phyloP scores from a whole-genome alignment of 2,329 filamentous ascomycete species.

The Aspergillus vadensis region DNA sequence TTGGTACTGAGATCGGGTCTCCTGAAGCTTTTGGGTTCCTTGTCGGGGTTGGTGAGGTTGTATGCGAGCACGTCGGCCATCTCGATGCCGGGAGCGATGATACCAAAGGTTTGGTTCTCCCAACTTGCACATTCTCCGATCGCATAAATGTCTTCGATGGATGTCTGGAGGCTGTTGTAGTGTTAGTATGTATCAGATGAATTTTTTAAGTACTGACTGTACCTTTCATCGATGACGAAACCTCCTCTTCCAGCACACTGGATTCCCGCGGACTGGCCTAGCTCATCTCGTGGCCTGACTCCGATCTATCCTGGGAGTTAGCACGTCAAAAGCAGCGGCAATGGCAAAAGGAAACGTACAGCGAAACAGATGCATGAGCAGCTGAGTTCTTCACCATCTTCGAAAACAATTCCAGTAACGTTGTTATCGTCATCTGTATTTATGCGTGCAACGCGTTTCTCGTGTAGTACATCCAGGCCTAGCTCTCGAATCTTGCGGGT shows the following conservation, averaged over 20 bases:
- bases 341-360: conserved; percentile 38
- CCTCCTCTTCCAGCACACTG: conserved; percentile 71
- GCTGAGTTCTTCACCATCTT: conserved; percentile 75
- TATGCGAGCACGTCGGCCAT: conserved; percentile 92
- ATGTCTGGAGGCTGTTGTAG: conserved; percentile 63
- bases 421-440: conserved; percentile 66
- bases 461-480: conserved; percentile 77
- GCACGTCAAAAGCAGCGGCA: not conserved
- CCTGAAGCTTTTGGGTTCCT: conserved; percentile 71
- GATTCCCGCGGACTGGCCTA: conserved; percentile 70
- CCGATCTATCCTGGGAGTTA: conserved; percentile 60
- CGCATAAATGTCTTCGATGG: conserved; percentile 72
- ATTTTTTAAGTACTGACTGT: not conserved
- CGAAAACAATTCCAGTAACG: conserved; percentile 74
- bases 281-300: conserved; percentile 76
- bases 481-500: conserved; percentile 77
- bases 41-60: conserved; percentile 80
- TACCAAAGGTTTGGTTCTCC: conserved; percentile 81
- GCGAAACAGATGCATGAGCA: conserved; percentile 87
- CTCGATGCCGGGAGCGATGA: conserved; percentile 87
- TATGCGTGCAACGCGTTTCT: conserved; percentile 73
- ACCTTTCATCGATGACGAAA: conserved; percentile 59
- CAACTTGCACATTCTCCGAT: conserved; percentile 91
- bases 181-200: conserved; percentile 1
- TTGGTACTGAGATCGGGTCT: conserved; percentile 88